Evolutionary conservation across 352 stramenopile species (phyloP).

Genomic region (Phytophthora pini): DNA sequence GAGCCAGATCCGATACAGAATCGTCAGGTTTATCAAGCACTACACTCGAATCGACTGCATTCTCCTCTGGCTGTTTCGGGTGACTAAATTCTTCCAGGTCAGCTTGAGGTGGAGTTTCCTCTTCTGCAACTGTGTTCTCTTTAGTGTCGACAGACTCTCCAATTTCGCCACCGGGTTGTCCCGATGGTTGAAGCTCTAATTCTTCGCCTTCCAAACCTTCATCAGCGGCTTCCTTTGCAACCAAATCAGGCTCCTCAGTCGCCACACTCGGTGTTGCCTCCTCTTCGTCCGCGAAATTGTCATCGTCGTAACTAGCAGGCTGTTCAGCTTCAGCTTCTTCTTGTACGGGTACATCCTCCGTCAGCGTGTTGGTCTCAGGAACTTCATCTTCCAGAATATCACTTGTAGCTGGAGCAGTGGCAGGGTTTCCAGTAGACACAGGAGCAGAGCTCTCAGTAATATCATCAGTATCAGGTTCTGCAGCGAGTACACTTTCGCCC

Average conservation of each 20-base stretch:
- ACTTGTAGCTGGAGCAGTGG: not conserved
- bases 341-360: not conserved
- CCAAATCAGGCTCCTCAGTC: not conserved
- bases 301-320: slow-evolving; percentile 29
- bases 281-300: slow-evolving; percentile 31
- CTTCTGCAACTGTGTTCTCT: not conserved
- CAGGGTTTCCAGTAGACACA: not conserved
- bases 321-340: slow-evolving; percentile 8
- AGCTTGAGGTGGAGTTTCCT: slow-evolving; percentile 1
- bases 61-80: slow-evolving; percentile 1
- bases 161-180: slow-evolving; percentile 2
- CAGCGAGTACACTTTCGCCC: not conserved
- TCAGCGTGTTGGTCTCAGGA: slow-evolving; percentile 5
- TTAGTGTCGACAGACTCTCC: too few relatives aligned
- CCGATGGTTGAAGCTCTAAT: not conserved
- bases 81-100: not conserved
- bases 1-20: not conserved
- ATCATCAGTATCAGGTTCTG: not conserved
- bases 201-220: slow-evolving; percentile 5
- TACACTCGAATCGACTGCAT: slow-evolving; percentile 2
- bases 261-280: not conserved
- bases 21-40: slow-evolving; percentile 1
- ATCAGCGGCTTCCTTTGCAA: not conserved
- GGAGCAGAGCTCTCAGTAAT: not conserved
- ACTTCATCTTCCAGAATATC: slow-evolving; percentile 1